Evolutionary conservation across 345 rosid species (phyloP).

Genomic region (Populus nigra): DNA sequence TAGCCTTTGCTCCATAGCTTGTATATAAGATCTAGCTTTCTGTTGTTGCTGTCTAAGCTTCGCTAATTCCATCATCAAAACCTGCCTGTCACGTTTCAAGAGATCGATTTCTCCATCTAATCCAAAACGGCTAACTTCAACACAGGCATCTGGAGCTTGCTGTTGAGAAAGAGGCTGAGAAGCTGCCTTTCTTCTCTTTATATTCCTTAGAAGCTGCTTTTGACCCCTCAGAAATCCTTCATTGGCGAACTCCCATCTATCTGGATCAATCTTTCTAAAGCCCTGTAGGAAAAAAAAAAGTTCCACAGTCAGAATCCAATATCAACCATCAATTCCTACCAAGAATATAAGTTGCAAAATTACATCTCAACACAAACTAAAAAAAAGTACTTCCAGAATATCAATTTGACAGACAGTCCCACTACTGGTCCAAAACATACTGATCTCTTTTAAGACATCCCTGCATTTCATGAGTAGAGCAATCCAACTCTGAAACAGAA

Average conservation of each 20-base stretch:
- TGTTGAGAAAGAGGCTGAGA: constrained; percentile 33
- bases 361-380: not conserved
- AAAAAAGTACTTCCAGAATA: not conserved
- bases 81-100: constrained; percentile 60
- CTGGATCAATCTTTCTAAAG: constrained; percentile 79
- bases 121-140: constrained; percentile 57
- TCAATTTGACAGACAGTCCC: not conserved
- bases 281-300: constrained; percentile 41
- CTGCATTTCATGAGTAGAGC: not conserved
- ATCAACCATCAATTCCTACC: not conserved
- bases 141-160: constrained; percentile 44
- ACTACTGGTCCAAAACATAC: no score
- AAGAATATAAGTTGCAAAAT: not conserved
- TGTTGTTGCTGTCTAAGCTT: constrained; percentile 72
- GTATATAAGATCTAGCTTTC: constrained; percentile 52
- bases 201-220: constrained; percentile 65
- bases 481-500: not conserved
- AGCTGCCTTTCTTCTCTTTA: constrained; percentile 58
- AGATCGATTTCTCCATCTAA: constrained; percentile 41
- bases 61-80: constrained; percentile 54
- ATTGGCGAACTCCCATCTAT: constrained; percentile 79
- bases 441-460: not conserved
- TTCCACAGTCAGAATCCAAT: not conserved
- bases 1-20: constrained; percentile 63
- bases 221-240: constrained; percentile 78